phyloP scores from a whole-genome alignment of 2,329 filamentous ascomycete genomes.

The Fusarium torulosum region DNA sequence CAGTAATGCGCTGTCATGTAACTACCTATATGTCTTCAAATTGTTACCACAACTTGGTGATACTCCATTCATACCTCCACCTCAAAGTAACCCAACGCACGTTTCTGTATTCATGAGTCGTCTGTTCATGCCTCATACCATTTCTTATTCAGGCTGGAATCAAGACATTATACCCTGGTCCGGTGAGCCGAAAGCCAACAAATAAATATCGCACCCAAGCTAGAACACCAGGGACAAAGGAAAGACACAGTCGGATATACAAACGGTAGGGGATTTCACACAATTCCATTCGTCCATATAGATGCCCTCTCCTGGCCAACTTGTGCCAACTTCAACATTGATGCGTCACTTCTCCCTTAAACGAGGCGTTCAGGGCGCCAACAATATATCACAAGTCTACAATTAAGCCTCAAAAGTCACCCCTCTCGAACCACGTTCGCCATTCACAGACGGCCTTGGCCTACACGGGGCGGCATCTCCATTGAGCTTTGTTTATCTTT shows the following conservation, averaged over 20 bases:
- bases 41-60: conserved; percentile 30
- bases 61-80: conserved; percentile 45
- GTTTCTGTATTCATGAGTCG: conserved; percentile 21
- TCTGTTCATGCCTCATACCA: conserved; percentile 38
- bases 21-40: conserved; percentile 10
- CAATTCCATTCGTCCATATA: conserved; percentile 32
- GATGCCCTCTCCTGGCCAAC: conserved; percentile 30
- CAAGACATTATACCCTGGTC: conserved; percentile 26
- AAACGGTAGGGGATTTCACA: conserved; percentile 37
- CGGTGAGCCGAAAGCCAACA: conserved; percentile 11
- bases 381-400: conserved; percentile 20
- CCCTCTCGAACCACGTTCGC: conserved; percentile 20
- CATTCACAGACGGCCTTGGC: conserved; percentile 25
- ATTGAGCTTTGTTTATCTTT: conserved; percentile 28
- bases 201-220: conserved; percentile 8
- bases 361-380: conserved; percentile 26
- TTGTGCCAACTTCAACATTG: conserved; percentile 33
- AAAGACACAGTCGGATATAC: conserved; percentile 22
- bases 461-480: conserved; percentile 28
- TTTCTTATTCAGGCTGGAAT: conserved; percentile 36
- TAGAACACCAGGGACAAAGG: conserved; percentile 24
- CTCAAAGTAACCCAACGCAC: conserved; percentile 29
- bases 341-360: conserved; percentile 41
- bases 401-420: conserved; percentile 40
- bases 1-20: conserved; percentile 29